A percentile compares a stretch with the other conserved stretches of the same genome.
Evolutionary conservation across 371 early-diverging fungal genomes (phyloP).

Genomic region (Blastocladiella emersonii): DNA sequence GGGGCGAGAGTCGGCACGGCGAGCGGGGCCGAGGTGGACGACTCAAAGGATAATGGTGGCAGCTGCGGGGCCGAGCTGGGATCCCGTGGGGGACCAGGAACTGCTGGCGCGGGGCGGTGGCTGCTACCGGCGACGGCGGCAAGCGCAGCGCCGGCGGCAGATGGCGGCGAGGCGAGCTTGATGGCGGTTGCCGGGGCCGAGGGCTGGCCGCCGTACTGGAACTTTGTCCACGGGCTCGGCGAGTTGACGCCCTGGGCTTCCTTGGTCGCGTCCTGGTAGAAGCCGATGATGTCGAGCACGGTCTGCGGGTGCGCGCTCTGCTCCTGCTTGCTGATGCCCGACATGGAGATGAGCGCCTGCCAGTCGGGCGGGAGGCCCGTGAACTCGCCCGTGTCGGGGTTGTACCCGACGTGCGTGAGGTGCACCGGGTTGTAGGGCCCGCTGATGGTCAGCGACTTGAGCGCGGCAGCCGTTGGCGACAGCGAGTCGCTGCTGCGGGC

Average conservation of each 20-base stretch:
- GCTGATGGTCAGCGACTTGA: conserved; percentile 41
- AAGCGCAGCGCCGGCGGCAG: conserved; percentile 9
- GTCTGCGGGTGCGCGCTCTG: conserved; percentile 90
- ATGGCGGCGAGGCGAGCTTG: neutral
- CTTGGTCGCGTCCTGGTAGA: conserved; percentile 63
- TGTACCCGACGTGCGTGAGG: conserved; percentile 86
- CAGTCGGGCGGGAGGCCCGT: conserved; percentile 90
- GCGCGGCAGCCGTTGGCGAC: neutral
- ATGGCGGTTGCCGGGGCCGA: conserved; percentile 9
- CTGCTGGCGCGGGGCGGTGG: neutral
- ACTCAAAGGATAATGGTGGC: conserved; percentile 1
- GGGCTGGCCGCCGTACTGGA: conserved; percentile 44
- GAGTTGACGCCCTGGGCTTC: conserved; percentile 36
- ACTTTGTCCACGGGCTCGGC: conserved; percentile 74
- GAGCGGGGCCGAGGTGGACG: neutral
- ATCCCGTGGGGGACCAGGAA: too few relatives aligned
- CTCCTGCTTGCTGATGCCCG: conserved; percentile 89
- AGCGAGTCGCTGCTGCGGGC: neutral
- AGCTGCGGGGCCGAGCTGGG: conserved; percentile 10
- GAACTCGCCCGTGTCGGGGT: conserved; percentile 68
- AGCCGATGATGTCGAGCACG: conserved; percentile 87
- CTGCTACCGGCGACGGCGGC: conserved; percentile 10
- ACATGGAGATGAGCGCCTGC: conserved; percentile 74
- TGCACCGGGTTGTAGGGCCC: conserved; percentile 93
- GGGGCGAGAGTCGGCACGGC: neutral